phyloP scores from a whole-genome alignment of 208 protist genomes.

The Leishmania lainsoni region DNA sequence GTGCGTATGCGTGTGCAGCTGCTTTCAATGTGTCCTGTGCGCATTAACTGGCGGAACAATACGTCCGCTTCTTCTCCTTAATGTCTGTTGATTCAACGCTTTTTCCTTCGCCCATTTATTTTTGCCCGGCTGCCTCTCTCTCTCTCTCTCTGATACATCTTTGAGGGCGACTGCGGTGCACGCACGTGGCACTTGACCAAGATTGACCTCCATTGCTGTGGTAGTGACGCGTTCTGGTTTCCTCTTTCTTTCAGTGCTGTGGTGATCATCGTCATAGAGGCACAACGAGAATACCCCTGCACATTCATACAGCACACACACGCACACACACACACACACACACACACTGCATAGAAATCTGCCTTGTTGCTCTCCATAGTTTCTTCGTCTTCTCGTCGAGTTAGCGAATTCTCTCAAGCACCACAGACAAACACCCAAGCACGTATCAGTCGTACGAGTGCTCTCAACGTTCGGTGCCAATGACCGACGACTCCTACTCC shows the following conservation, averaged over 20 bases:
- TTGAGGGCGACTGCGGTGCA: background rate
- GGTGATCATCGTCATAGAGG: background rate
- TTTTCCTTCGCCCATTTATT: background rate
- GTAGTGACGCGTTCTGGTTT: background rate
- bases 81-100: background rate
- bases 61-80: background rate
- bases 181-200: background rate
- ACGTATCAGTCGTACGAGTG: background rate
- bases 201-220: background rate
- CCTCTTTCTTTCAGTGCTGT: background rate
- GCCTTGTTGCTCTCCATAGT: background rate
- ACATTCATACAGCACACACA: background rate
- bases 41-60: background rate
- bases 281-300: background rate
- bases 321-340: conserved; percentile 1
- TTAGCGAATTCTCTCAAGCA: background rate
- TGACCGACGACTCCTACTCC: conserved; percentile 40
- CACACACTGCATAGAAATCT: conserved; percentile 7
- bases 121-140: too few species aligned
- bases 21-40: background rate
- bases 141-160: background rate
- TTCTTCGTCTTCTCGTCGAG: background rate
- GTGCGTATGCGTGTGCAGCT: background rate
- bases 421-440: background rate
- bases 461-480: background rate